Evolutionary conservation across 176 grass and related monocot genomes (phyloP).

Genomic region (Hyparrhenia diplandra): DNA sequence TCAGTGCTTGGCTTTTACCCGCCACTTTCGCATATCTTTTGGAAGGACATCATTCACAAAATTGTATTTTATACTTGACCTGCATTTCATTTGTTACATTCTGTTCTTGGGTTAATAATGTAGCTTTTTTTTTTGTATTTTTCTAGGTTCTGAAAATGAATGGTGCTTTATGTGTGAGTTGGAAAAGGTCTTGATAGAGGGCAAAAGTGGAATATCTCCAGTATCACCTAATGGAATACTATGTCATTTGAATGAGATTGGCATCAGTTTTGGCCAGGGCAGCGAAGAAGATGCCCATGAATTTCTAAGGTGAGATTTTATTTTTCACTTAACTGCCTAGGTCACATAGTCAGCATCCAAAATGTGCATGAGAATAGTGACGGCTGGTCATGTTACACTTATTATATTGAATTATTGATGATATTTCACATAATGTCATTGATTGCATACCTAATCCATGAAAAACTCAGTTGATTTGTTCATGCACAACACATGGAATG

Average conservation of each 20-base stretch:
- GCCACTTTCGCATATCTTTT: slow-evolving; percentile 76
- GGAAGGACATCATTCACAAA: slow-evolving; percentile 75
- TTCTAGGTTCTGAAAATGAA: slow-evolving; percentile 55
- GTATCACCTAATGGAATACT: slow-evolving; percentile 74
- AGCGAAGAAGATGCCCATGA: slow-evolving; percentile 91
- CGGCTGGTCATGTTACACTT: not conserved
- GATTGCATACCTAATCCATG: not conserved
- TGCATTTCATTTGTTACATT: slow-evolving; percentile 21
- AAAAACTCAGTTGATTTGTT: not conserved
- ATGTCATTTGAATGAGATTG: slow-evolving; percentile 57
- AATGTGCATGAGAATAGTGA: slow-evolving; percentile 6
- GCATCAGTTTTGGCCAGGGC: slow-evolving; percentile 48
- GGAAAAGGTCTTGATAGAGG: slow-evolving; percentile 59
- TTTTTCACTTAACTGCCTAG: not conserved
- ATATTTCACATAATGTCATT: not conserved
- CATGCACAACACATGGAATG: not conserved
- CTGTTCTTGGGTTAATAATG: not conserved
- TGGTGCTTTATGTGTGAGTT: slow-evolving; percentile 96
- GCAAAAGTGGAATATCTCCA: slow-evolving; percentile 47
- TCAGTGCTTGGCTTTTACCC: slow-evolving; percentile 92
- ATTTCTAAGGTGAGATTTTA: slow-evolving; percentile 73
- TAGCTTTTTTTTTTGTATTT: slow-evolving; percentile 21
- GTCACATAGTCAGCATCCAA: not conserved
- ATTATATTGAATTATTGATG: not conserved
- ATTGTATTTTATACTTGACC: slow-evolving; percentile 47